A percentile compares a stretch with the other conserved stretches of the same genome.
These are phyloP conservation scores for Aeschynomene evenia DNA, from an alignment of 306 rosid species.

Conservation along the genomic window DNA sequence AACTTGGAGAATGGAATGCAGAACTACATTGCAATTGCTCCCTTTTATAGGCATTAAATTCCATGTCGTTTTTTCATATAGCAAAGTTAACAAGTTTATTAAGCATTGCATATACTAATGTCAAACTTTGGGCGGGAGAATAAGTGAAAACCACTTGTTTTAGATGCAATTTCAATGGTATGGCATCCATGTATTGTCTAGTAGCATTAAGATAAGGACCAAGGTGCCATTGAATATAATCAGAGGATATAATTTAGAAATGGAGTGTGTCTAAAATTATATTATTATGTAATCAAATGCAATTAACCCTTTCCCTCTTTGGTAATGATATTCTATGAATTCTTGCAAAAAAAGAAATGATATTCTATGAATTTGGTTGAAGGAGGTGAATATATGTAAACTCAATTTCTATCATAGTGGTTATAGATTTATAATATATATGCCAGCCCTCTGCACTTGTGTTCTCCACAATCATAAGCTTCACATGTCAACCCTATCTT, in stretches of 20 bases:
- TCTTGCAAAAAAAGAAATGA: too few species aligned
- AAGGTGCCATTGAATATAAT: neutral
- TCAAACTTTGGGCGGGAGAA: neutral
- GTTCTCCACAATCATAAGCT: neutral
- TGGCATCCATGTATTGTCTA: constrained; percentile 2
- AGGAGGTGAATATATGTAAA: neutral
- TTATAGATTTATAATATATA: too few species aligned
- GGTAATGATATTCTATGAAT: neutral
- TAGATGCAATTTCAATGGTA: neutral
- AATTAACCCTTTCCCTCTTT: neutral
- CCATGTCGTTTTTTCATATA: neutral
- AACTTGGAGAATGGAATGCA: constrained; percentile 6
- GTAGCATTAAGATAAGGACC: constrained; percentile 14
- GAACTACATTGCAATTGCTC: neutral
- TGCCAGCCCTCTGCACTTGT: neutral
- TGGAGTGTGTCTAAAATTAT: neutral
- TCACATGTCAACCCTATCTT: neutral
- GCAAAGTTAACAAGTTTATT: neutral
- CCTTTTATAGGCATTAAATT: constrained; percentile 26
- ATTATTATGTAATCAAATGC: neutral
- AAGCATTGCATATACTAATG: constrained; percentile 1
- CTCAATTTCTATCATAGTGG: neutral
- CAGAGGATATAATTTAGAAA: neutral
- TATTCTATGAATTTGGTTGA: neutral
- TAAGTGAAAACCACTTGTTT: neutral